Evolutionary conservation across 192 early-diverging fungal genomes (phyloP).

Genomic region (Mortierella hygrophila): DNA sequence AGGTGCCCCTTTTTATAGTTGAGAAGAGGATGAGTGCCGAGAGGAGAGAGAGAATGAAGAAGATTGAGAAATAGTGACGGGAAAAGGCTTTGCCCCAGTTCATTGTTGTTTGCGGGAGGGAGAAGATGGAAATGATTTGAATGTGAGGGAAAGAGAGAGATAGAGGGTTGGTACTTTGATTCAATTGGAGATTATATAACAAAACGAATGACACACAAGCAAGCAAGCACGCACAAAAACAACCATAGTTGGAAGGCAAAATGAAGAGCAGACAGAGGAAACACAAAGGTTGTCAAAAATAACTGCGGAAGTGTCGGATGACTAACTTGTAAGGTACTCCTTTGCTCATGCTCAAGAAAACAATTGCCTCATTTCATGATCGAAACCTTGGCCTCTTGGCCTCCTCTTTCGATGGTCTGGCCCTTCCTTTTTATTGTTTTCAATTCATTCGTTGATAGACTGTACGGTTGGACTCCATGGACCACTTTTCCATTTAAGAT

Average conservation of each 20-base stretch:
- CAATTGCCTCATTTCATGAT: not conserved
- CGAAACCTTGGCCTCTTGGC: not conserved
- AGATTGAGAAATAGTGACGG: no score
- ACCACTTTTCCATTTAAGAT: not conserved
- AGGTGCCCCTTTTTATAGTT: not conserved
- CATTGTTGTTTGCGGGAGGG: no score
- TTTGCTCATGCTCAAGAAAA: not conserved
- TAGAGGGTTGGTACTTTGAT: no score
- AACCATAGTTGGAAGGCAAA: not conserved
- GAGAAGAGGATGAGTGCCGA: not conserved
- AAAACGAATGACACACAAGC: not conserved
- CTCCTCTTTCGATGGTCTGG: not conserved
- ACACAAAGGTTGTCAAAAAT: not conserved
- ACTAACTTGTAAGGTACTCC: slow-evolving; percentile 1
- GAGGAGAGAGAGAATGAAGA: no score
- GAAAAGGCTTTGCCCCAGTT: no score
- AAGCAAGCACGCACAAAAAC: not conserved
- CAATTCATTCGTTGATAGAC: not conserved
- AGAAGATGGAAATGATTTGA: no score
- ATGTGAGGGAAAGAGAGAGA: no score
- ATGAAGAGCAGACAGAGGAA: not conserved
- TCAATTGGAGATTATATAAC: no score
- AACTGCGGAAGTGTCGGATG: not conserved
- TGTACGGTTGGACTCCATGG: not conserved
- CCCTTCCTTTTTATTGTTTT: not conserved